A percentile compares a stretch with the other conserved stretches of the same genome.
Conservation (phyloP, 345 rosid genomes). For the Boechera stricta region DNA sequence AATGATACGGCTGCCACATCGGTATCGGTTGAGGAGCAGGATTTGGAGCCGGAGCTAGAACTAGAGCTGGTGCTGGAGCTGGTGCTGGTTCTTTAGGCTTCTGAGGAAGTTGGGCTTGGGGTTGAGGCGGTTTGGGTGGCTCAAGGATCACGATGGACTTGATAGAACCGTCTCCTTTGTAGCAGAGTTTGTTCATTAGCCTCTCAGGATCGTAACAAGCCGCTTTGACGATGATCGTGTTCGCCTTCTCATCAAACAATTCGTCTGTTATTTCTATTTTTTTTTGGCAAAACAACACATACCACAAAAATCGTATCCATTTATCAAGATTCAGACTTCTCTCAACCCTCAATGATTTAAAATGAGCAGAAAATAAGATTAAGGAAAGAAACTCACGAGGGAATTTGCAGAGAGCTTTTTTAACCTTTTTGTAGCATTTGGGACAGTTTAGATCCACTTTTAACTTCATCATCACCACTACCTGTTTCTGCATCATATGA, state of each 20-base stretch:
- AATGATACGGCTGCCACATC: conserved; percentile 22
- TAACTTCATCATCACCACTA: conserved; percentile 61
- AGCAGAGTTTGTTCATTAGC: conserved; percentile 56
- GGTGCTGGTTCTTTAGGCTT: conserved; percentile 33
- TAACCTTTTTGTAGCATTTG: conserved; percentile 69
- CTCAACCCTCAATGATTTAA: background rate
- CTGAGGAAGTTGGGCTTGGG: conserved; percentile 1
- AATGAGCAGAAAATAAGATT: background rate
- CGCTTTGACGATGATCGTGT: conserved; percentile 67
- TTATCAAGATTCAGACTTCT: conserved; percentile 1
- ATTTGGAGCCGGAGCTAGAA: background rate
- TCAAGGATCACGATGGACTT: conserved; percentile 55
- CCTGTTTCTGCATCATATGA: conserved; percentile 45
- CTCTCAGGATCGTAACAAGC: conserved; percentile 75
- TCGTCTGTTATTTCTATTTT: conserved; percentile 63
- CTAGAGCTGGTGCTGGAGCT: background rate
- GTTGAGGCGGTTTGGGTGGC: conserved; percentile 40
- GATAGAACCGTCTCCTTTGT: conserved; percentile 57
- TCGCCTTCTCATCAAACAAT: conserved; percentile 67
- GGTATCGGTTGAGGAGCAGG: conserved; percentile 7
- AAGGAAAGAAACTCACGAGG: conserved; percentile 62
- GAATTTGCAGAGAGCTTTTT: conserved; percentile 59
- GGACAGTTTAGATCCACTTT: conserved; percentile 69
- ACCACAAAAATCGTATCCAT: background rate
- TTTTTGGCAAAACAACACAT: conserved; percentile 28